These are phyloP conservation scores for Scalesia atractyloides DNA, from an alignment of 129 eudicot species.

Conservation along the genomic window DNA sequence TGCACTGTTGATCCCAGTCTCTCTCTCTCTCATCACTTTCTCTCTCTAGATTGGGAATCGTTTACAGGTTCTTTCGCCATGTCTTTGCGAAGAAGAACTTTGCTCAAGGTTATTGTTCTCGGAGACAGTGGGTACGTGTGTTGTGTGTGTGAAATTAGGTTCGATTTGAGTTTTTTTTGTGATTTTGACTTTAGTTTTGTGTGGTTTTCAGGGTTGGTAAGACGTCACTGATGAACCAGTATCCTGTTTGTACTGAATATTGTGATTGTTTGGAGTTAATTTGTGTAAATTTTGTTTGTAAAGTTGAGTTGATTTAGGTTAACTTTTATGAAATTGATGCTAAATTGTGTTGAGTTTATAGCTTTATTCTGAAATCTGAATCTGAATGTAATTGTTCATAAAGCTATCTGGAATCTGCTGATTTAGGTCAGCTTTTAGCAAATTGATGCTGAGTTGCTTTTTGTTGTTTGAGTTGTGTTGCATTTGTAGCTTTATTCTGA, in stretches of 20 bases:
- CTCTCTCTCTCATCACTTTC: not conserved
- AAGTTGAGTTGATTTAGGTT: conserved; percentile 1
- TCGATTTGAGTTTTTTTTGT: conserved; percentile 15
- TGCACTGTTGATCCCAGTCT: conserved; percentile 6
- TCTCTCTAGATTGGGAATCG: not conserved
- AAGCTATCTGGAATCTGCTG: conserved; percentile 14
- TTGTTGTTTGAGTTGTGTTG: not conserved
- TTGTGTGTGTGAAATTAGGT: conserved; percentile 27
- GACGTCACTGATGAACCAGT: conserved; percentile 97
- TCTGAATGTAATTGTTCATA: conserved; percentile 9
- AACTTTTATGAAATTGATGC: too few relatives aligned
- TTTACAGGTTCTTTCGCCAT: not conserved
- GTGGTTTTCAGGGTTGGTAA: conserved; percentile 73
- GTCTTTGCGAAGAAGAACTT: conserved; percentile 8
- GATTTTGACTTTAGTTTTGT: not conserved
- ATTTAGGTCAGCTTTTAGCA: not conserved
- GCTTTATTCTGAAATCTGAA: too few relatives aligned
- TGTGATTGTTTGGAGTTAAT: too few relatives aligned
- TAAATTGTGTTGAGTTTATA: too few relatives aligned
- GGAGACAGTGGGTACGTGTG: conserved; percentile 5
- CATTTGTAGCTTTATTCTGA: not conserved
- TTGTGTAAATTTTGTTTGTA: conserved; percentile 11
- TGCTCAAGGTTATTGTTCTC: conserved; percentile 8
- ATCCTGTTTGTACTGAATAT: conserved; percentile 44
- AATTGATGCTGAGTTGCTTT: not conserved